Conservation (phyloP, 2,329 filamentous ascomycete species). For the Biscogniauxia marginata region DNA sequence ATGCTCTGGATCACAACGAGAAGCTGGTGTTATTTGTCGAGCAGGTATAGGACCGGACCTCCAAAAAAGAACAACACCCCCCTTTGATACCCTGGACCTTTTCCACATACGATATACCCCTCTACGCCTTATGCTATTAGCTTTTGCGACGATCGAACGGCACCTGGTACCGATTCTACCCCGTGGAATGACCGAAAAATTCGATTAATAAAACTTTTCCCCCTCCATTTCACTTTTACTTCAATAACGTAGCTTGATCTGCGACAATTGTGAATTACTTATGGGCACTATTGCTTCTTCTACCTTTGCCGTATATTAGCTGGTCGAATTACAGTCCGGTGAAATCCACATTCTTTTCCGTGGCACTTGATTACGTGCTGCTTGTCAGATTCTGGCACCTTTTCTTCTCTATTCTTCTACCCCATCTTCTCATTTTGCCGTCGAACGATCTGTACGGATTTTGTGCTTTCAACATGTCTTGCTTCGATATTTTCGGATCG, state of each 20-base stretch:
- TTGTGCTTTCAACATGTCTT: constrained; percentile 4
- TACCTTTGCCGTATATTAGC: constrained; percentile 2
- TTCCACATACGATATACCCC: constrained; percentile 30
- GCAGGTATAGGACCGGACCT: constrained; percentile 37
- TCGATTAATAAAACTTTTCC: constrained; percentile 1
- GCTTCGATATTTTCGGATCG: constrained; percentile 6
- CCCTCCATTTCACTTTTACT: neutral
- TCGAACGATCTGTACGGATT: neutral
- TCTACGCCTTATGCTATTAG: constrained; percentile 17
- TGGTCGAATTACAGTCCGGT: constrained; percentile 8
- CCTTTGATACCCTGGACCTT: constrained; percentile 16
- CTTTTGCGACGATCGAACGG: constrained; percentile 23
- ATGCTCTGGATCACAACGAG: constrained; percentile 78
- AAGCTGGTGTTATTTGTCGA: constrained; percentile 80
- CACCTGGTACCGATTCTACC: constrained; percentile 2
- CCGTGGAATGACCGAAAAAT: neutral
- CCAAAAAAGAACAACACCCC: neutral
- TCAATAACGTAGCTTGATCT: neutral
- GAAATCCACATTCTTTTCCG: constrained; percentile 7
- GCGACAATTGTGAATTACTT: neutral
- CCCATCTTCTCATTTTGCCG: neutral
- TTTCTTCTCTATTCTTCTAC: constrained; percentile 5
- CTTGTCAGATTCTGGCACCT: neutral
- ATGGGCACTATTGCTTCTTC: neutral
- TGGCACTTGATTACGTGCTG: neutral